phyloP scores from a whole-genome alignment of 2,329 filamentous ascomycete species.

The Aspergillus sp. region DNA sequence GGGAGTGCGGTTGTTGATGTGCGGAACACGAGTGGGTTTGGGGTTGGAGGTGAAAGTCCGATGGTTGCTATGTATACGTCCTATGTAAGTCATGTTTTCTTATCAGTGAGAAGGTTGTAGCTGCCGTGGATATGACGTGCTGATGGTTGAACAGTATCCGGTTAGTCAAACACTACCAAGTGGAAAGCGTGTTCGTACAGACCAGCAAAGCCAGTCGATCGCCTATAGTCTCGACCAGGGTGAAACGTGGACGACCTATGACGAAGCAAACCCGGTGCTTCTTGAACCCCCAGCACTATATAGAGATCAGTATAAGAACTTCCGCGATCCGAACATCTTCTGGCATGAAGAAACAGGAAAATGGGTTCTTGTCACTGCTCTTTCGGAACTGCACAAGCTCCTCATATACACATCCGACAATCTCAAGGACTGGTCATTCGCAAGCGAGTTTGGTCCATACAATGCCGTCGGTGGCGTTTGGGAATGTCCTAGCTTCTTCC shows the following conservation, averaged over 20 bases:
- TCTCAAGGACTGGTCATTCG: constrained; percentile 26
- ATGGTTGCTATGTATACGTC: constrained; percentile 63
- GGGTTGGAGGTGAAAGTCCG: constrained; percentile 59
- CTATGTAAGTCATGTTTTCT: constrained; percentile 20
- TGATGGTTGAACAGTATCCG: constrained; percentile 17
- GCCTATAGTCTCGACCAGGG: constrained; percentile 14
- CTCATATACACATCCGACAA: constrained; percentile 26
- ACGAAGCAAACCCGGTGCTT: constrained; percentile 59
- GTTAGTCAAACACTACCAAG: constrained; percentile 21
- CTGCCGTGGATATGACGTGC: not conserved
- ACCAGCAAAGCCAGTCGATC: constrained; percentile 14
- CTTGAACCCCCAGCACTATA: constrained; percentile 44
- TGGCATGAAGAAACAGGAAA: constrained; percentile 22
- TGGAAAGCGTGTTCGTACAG: constrained; percentile 18
- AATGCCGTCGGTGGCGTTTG: constrained; percentile 29
- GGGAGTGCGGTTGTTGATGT: constrained; percentile 60
- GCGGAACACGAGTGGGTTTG: constrained; percentile 67
- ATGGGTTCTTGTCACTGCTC: constrained; percentile 21
- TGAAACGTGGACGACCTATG: constrained; percentile 44
- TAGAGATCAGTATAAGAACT: constrained; percentile 40
- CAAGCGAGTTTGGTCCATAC: constrained; percentile 25
- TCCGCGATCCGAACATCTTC: constrained; percentile 64
- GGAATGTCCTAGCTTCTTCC: constrained; percentile 31
- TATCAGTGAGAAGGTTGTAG: too few species aligned
- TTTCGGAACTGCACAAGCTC: constrained; percentile 23